Conservation (phyloP, 352 stramenopile species). For the Globisporangium cederbergense region DNA sequence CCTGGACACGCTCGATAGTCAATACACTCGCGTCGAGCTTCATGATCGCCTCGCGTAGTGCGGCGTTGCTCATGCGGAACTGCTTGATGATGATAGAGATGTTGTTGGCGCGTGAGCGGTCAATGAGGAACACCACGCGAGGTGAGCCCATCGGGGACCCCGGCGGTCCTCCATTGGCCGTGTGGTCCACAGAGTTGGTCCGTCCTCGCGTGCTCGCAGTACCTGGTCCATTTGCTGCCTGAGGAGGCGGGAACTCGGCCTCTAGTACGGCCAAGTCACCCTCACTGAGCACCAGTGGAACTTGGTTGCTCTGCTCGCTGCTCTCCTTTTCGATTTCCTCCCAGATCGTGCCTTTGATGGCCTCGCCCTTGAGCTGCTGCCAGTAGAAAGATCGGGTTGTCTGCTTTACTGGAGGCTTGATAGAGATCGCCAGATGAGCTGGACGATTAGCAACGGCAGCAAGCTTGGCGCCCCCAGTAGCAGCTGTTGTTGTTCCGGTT, state of each 20-base stretch:
- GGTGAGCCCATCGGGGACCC: slow-evolving; percentile 51
- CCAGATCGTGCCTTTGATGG: slow-evolving; percentile 74
- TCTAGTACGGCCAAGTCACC: slow-evolving; percentile 51
- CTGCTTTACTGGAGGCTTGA: slow-evolving; percentile 56
- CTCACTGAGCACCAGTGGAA: slow-evolving; percentile 41
- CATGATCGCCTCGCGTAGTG: slow-evolving; percentile 79
- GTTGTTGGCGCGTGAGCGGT: slow-evolving; percentile 71
- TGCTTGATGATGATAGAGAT: slow-evolving; percentile 97
- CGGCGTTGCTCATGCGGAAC: slow-evolving; percentile 89
- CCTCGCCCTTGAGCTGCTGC: slow-evolving; percentile 61
- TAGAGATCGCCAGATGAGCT: slow-evolving; percentile 55
- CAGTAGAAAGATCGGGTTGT: slow-evolving; percentile 73
- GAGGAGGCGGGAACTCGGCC: slow-evolving; percentile 58
- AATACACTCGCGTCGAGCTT: slow-evolving; percentile 75
- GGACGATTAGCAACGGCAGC: slow-evolving; percentile 22
- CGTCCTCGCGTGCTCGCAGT: slow-evolving; percentile 32
- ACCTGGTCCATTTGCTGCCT: slow-evolving; percentile 27
- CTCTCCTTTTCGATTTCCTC: slow-evolving; percentile 67
- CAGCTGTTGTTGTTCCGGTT: slow-evolving; percentile 9
- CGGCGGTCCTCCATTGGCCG: slow-evolving; percentile 25
- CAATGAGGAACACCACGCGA: slow-evolving; percentile 72
- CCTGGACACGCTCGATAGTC: slow-evolving; percentile 78
- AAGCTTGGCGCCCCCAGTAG: slow-evolving; percentile 12
- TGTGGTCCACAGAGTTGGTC: slow-evolving; percentile 38
- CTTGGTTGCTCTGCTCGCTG: slow-evolving; percentile 50